Conservation (phyloP, 306 rosid species). For the Cicer pinnatifidum region DNA sequence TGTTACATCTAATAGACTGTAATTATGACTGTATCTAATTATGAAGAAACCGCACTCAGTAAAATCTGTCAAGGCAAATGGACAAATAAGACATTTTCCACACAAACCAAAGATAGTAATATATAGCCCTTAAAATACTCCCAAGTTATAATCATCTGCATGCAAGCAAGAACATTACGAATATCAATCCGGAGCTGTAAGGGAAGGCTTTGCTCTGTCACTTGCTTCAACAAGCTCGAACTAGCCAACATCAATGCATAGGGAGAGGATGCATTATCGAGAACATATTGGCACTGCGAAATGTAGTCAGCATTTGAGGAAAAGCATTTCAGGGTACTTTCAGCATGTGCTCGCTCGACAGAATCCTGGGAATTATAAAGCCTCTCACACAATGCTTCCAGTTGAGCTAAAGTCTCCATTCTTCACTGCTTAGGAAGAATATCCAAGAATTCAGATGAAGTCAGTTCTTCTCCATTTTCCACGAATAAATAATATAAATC, state of each 20-base stretch:
- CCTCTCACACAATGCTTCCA: constrained; percentile 57
- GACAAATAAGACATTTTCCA: constrained; percentile 24
- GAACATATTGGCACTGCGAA: constrained; percentile 61
- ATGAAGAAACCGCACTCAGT: constrained; percentile 17
- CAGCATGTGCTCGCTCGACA: constrained; percentile 60
- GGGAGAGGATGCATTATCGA: constrained; percentile 56
- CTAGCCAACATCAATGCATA: constrained; percentile 65
- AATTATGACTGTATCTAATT: background rate
- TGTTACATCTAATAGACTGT: background rate
- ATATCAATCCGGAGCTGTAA: constrained; percentile 61
- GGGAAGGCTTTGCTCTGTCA: constrained; percentile 60
- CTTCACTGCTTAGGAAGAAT: constrained; percentile 50
- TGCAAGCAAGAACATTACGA: constrained; percentile 57
- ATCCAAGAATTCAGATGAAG: constrained; percentile 51
- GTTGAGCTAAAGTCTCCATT: constrained; percentile 62
- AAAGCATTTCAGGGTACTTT: constrained; percentile 59
- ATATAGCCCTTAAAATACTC: constrained; percentile 38
- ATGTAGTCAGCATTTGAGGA: constrained; percentile 53
- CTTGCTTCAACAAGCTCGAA: constrained; percentile 66
- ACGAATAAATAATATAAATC: constrained; percentile 44
- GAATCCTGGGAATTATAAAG: constrained; percentile 61
- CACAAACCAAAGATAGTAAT: constrained; percentile 35
- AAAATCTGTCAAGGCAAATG: constrained; percentile 30
- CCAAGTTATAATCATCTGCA: constrained; percentile 42
- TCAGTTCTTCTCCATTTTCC: constrained; percentile 50